These are phyloP conservation scores for Pisolithus orientalis DNA, from an alignment of 768 basidiomycete species.

Conservation along the genomic window DNA sequence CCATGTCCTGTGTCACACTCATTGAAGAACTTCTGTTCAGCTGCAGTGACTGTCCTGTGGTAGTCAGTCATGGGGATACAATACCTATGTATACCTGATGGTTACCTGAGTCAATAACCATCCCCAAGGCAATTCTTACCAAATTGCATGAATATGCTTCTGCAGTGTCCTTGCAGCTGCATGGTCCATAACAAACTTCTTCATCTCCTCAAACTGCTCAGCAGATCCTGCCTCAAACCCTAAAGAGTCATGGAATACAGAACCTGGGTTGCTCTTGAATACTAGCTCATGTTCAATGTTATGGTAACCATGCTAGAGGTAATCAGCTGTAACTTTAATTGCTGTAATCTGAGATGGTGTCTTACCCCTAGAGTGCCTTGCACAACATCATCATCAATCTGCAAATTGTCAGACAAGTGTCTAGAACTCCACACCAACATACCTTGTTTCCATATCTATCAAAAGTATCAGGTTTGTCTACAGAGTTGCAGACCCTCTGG, in stretches of 20 bases:
- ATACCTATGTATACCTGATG: slow-evolving; percentile 28
- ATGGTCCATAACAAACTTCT: slow-evolving; percentile 24
- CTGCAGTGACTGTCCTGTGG: slow-evolving; percentile 19
- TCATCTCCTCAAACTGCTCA: slow-evolving; percentile 24
- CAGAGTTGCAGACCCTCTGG: slow-evolving; percentile 31
- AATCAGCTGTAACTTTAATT: background rate
- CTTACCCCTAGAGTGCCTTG: background rate
- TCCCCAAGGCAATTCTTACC: slow-evolving; percentile 19
- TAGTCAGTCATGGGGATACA: slow-evolving; percentile 28
- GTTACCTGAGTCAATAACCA: background rate
- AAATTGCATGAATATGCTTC: slow-evolving; percentile 34
- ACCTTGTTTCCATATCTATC: slow-evolving; percentile 16
- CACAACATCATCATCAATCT: slow-evolving; percentile 1
- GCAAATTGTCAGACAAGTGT: background rate
- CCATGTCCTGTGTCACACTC: slow-evolving; percentile 10
- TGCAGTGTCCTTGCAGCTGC: slow-evolving; percentile 10
- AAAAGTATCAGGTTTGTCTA: slow-evolving; percentile 25
- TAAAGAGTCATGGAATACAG: slow-evolving; percentile 37
- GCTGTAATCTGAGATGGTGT: background rate
- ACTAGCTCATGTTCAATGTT: slow-evolving; percentile 25
- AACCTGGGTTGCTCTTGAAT: slow-evolving; percentile 26
- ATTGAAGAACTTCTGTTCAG: slow-evolving; percentile 28
- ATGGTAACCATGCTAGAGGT: slow-evolving; percentile 21
- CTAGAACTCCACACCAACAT: background rate
- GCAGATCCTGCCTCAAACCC: slow-evolving; percentile 33